Conservation (phyloP, 768 basidiomycete genomes). For the Boletus rufocinnamomeus region DNA sequence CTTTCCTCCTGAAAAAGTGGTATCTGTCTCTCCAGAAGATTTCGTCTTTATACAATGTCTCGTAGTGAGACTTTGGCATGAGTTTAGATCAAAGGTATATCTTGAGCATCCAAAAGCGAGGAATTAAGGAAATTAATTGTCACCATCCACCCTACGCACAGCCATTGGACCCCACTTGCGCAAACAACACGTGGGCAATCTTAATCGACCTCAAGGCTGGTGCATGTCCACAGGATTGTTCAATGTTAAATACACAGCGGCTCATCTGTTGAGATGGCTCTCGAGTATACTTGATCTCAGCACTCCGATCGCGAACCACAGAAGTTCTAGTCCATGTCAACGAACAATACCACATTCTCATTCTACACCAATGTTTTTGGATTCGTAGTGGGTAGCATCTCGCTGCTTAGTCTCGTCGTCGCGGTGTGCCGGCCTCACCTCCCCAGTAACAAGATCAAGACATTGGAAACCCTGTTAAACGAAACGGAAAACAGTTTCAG, state of each 20-base stretch:
- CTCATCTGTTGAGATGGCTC: not conserved
- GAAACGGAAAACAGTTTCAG: not conserved
- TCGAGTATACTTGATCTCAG: not conserved
- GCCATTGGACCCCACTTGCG: not conserved
- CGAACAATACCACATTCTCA: not conserved
- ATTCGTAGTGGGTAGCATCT: not conserved
- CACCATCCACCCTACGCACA: too few species aligned
- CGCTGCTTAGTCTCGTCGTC: not conserved
- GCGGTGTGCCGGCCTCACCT: not conserved
- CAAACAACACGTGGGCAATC: not conserved
- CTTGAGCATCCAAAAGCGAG: too few species aligned
- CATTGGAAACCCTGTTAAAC: not conserved
- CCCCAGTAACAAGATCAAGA: not conserved
- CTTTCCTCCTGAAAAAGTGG: conserved; percentile 17
- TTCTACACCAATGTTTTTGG: not conserved
- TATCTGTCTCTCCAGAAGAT: conserved; percentile 25
- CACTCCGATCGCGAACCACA: not conserved
- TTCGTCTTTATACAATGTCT: not conserved
- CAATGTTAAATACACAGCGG: not conserved
- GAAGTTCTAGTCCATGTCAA: not conserved
- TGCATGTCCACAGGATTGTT: not conserved
- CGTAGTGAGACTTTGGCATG: not conserved
- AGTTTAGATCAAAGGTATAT: too few species aligned
- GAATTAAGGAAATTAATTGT: too few species aligned
- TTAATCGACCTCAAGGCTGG: not conserved